A percentile compares a stretch with the other conserved stretches of the same genome.
Conservation (phyloP, 352 stramenopile genomes). For the Phytophthora crassamura region DNA sequence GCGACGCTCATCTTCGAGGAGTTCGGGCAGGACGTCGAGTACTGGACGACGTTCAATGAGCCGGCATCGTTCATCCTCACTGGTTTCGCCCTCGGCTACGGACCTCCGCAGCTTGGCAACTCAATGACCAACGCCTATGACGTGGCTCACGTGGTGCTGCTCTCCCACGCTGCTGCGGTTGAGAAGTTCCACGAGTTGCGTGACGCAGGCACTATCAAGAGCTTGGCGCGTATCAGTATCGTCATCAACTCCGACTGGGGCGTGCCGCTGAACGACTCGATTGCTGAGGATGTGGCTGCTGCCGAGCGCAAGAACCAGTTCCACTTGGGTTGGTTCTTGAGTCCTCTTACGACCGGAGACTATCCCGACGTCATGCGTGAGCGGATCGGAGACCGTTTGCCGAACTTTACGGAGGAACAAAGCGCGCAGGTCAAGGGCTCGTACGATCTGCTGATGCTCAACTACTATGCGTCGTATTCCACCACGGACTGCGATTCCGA, state of each 20-base stretch:
- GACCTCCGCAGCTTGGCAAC: constrained; percentile 42
- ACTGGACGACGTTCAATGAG: constrained; percentile 96
- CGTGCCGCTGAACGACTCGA: constrained; percentile 75
- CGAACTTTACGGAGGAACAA: constrained; percentile 85
- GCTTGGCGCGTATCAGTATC: constrained; percentile 87
- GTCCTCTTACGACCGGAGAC: constrained; percentile 89
- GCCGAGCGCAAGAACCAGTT: constrained; percentile 90
- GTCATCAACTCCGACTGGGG: constrained; percentile 87
- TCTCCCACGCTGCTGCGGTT: constrained; percentile 90
- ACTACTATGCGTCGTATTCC: constrained; percentile 87
- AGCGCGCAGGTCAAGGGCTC: constrained; percentile 71
- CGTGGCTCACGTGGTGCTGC: constrained; percentile 87
- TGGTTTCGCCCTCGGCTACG: constrained; percentile 83
- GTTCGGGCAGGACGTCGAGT: constrained; percentile 92
- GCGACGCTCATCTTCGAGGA: constrained; percentile 89
- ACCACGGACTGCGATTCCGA: constrained; percentile 56
- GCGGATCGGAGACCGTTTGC: constrained; percentile 81
- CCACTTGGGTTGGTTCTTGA: constrained; percentile 90
- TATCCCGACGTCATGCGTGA: constrained; percentile 93
- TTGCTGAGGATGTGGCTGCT: constrained; percentile 52
- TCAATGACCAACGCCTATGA: constrained; percentile 55
- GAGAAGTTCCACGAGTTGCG: constrained; percentile 70
- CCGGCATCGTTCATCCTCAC: constrained; percentile 84
- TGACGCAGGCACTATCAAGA: constrained; percentile 21
- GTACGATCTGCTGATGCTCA: constrained; percentile 94